phyloP scores from a whole-genome alignment of 2,329 filamentous ascomycete genomes.

The Penicillium brevicompactum region DNA sequence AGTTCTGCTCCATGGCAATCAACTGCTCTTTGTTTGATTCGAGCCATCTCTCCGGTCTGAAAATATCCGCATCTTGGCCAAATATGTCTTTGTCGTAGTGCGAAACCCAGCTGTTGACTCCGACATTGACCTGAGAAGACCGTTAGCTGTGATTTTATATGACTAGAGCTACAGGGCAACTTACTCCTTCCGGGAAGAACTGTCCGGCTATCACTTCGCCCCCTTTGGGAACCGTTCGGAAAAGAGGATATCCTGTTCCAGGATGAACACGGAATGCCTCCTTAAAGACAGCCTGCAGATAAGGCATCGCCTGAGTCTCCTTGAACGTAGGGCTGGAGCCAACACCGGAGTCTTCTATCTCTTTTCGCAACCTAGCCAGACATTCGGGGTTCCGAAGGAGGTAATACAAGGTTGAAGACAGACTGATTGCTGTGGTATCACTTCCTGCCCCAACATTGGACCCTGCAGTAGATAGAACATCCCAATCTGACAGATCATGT shows the following conservation, averaged over 20 bases:
- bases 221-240: constrained; percentile 25
- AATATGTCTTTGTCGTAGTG: constrained; percentile 20
- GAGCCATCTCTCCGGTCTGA: constrained; percentile 16
- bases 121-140: constrained; percentile 1
- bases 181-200: constrained; percentile 26
- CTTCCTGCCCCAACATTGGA: constrained; percentile 34
- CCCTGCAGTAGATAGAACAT: neutral
- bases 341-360: constrained; percentile 21
- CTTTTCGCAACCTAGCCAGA: constrained; percentile 26
- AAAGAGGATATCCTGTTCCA: constrained; percentile 49
- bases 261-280: constrained; percentile 56
- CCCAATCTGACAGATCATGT: neutral
- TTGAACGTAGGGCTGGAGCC: constrained; percentile 19
- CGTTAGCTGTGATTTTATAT: neutral
- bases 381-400: constrained; percentile 28
- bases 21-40: neutral
- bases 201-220: neutral
- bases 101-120: constrained; percentile 7
- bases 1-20: constrained; percentile 7
- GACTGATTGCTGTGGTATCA: constrained; percentile 38
- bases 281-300: constrained; percentile 55
- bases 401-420: constrained; percentile 36
- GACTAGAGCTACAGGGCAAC: neutral
- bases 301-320: constrained; percentile 31
- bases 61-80: constrained; percentile 19